phyloP scores from a whole-genome alignment of 177 flowering plant species.

The Viscum album region DNA sequence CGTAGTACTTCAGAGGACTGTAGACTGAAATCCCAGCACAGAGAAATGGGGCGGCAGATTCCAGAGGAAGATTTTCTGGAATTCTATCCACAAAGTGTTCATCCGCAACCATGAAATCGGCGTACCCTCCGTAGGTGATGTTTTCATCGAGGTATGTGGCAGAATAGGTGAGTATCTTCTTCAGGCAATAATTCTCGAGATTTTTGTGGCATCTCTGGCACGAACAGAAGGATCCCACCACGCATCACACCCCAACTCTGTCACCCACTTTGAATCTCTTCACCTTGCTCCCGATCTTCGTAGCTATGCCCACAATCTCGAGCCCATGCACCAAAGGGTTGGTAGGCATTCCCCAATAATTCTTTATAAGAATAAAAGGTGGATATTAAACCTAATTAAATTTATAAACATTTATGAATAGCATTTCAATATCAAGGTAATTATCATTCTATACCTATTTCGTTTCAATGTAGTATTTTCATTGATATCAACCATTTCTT shows the following conservation, averaged over 20 bases:
- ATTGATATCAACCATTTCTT: too few relatives aligned
- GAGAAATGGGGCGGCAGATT: neutral
- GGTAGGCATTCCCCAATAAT: too few relatives aligned
- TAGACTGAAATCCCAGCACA: constrained; percentile 5
- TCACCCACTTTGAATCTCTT: constrained; percentile 5
- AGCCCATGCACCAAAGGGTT: too few relatives aligned
- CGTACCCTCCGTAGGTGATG: neutral
- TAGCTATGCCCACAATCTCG: constrained; percentile 1
- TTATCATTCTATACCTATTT: too few relatives aligned
- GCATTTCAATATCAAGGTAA: too few relatives aligned
- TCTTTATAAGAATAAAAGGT: too few relatives aligned
- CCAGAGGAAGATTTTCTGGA: neutral
- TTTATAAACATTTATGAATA: too few relatives aligned
- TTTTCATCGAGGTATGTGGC: neutral
- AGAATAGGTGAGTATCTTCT: constrained; percentile 1
- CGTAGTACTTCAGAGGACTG: constrained; percentile 4
- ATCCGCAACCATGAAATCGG: neutral
- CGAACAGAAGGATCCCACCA: constrained; percentile 3
- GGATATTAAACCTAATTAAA: too few relatives aligned
- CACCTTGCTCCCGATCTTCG: constrained; percentile 1
- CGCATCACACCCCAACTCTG: constrained; percentile 2
- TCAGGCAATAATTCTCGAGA: constrained; percentile 3
- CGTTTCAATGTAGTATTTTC: too few relatives aligned
- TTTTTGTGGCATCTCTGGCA: neutral
- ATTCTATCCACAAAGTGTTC: neutral